Conservation (phyloP, 768 basidiomycete species). For the Russula sp. region DNA sequence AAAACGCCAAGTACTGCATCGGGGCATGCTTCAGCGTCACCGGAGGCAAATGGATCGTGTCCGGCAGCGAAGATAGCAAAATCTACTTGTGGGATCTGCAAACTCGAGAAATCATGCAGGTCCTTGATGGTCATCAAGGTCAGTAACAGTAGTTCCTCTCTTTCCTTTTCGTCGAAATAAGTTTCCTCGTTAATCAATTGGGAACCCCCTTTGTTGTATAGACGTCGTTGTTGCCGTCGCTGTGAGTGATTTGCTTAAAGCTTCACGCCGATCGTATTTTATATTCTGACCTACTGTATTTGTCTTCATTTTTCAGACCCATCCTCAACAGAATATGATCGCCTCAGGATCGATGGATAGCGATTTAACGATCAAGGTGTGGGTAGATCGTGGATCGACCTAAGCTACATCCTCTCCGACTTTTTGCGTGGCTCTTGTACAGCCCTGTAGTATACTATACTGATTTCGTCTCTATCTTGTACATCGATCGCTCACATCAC, state of each 20-base stretch:
- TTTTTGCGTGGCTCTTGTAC: not conserved
- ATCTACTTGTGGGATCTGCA: conserved; percentile 91
- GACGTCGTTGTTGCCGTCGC: conserved; percentile 82
- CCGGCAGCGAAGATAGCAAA: conserved; percentile 89
- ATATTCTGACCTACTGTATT: conserved; percentile 3
- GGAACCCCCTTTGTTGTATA: conserved; percentile 27
- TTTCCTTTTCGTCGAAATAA: not conserved
- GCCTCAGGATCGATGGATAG: conserved; percentile 85
- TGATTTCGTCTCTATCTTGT: not conserved
- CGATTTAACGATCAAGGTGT: conserved; percentile 79
- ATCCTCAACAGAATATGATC: conserved; percentile 82
- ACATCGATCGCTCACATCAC: not conserved
- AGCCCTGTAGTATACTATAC: not conserved
- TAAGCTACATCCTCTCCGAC: conserved; percentile 3
- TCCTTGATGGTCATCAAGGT: conserved; percentile 75
- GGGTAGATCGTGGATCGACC: conserved; percentile 52
- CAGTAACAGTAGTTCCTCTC: conserved; percentile 5
- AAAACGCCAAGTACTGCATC: conserved; percentile 80
- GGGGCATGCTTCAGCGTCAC: conserved; percentile 82
- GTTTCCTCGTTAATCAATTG: not conserved
- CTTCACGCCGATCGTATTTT: conserved; percentile 17
- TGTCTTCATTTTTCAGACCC: conserved; percentile 53
- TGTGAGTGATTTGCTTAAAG: conserved; percentile 47
- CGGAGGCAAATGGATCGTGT: conserved; percentile 85
- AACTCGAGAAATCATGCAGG: conserved; percentile 79